These are phyloP conservation scores for Linnemannia exigua DNA, from an alignment of 192 early-diverging fungal species.

Conservation along the genomic window DNA sequence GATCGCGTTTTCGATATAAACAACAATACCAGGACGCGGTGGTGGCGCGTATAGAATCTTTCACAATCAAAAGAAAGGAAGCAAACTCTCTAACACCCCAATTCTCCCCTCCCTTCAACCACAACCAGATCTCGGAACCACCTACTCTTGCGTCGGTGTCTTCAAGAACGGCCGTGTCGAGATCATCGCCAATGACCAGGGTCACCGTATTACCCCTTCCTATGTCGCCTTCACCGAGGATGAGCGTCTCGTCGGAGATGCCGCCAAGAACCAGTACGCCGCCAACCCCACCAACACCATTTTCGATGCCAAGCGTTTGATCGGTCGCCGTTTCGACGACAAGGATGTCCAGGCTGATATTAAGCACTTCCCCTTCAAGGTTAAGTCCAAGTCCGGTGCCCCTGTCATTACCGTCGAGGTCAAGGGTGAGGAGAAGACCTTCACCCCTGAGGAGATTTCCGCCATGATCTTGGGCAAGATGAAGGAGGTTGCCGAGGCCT, in stretches of 20 bases:
- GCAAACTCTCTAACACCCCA: not conserved
- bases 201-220: slow-evolving; percentile 95
- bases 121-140: slow-evolving; percentile 90
- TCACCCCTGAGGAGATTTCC: slow-evolving; percentile 95
- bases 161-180: slow-evolving; percentile 96
- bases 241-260: slow-evolving; percentile 94
- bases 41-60: not conserved
- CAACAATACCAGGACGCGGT: not conserved
- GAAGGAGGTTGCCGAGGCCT: slow-evolving; percentile 94
- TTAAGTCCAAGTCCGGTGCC: slow-evolving; percentile 85
- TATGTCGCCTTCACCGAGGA: slow-evolving; percentile 95
- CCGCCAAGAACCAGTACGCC: slow-evolving; percentile 95
- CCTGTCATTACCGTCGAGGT: slow-evolving; percentile 86
- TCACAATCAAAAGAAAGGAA: not conserved
- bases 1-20: not conserved
- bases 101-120: not conserved
- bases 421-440: slow-evolving; percentile 89
- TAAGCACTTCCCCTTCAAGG: slow-evolving; percentile 96
- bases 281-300: slow-evolving; percentile 93
- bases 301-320: slow-evolving; percentile 94
- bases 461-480: slow-evolving; percentile 94
- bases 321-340: slow-evolving; percentile 92
- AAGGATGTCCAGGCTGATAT: slow-evolving; percentile 93
- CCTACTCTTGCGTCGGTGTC: slow-evolving; percentile 93
- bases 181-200: slow-evolving; percentile 98